Evolutionary conservation across 495 filamentous ascomycete species (phyloP).

Genomic region (Penicillium herquei): DNA sequence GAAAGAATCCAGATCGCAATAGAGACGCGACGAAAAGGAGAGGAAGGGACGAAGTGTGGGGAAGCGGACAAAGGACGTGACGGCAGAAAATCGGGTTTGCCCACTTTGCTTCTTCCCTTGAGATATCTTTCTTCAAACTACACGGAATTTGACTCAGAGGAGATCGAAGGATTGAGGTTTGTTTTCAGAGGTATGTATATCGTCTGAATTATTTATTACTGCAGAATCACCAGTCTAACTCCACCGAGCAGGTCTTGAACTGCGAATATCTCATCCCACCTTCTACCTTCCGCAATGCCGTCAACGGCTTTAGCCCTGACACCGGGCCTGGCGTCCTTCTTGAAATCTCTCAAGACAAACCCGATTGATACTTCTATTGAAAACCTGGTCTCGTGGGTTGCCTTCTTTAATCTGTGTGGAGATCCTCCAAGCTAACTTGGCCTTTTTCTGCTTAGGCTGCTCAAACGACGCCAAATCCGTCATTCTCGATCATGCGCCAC

Average conservation of each 20-base stretch:
- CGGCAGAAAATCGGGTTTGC: constrained; percentile 32
- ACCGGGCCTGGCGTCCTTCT: constrained; percentile 70
- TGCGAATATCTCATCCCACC: constrained; percentile 20
- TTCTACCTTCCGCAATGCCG: constrained; percentile 45
- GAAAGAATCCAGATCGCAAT: constrained; percentile 9
- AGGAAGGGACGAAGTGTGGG: constrained; percentile 28
- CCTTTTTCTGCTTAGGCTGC: constrained; percentile 53
- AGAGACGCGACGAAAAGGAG: constrained; percentile 8
- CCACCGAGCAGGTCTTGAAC: background rate
- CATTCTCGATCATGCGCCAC: constrained; percentile 84
- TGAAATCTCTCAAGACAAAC: constrained; percentile 71
- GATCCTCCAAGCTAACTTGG: background rate
- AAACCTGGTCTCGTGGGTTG: constrained; percentile 69
- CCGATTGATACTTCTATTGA: constrained; percentile 79
- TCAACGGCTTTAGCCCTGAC: constrained; percentile 48
- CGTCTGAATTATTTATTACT: background rate
- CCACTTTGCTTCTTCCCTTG: constrained; percentile 17
- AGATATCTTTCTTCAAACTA: too few species aligned
- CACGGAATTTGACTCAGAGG: background rate
- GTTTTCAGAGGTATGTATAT: background rate
- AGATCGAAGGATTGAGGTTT: background rate
- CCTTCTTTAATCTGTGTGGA: background rate
- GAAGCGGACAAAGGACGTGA: constrained; percentile 29
- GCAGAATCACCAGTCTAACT: background rate
- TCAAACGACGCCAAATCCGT: constrained; percentile 86